phyloP scores from a whole-genome alignment of 768 basidiomycete species.

The Boletus fagicola region DNA sequence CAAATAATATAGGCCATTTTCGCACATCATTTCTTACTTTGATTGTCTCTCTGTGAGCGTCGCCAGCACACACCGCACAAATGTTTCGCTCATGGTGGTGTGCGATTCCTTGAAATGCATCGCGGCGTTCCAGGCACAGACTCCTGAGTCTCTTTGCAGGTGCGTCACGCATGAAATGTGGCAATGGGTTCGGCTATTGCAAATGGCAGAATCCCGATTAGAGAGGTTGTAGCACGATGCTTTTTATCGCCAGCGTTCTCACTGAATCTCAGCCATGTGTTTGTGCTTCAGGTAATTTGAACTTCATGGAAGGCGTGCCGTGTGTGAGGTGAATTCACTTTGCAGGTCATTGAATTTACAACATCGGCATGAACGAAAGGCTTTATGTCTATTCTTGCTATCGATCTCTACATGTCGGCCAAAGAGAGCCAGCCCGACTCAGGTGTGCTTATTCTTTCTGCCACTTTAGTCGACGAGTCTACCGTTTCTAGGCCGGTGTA shows the following conservation, averaged over 20 bases:
- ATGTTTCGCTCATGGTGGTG: background rate
- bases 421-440: background rate
- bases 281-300: background rate
- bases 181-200: background rate
- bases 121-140: background rate
- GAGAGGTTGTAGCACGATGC: background rate
- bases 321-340: background rate
- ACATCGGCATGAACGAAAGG: background rate
- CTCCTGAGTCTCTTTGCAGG: background rate
- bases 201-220: background rate
- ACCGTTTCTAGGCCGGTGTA: background rate
- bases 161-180: background rate
- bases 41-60: background rate
- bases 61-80: background rate
- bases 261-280: background rate
- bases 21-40: background rate
- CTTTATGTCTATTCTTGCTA: background rate
- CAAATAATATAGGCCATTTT: background rate
- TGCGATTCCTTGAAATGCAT: background rate
- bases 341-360: background rate
- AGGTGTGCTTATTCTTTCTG: background rate
- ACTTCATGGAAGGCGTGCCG: background rate
- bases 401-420: background rate
- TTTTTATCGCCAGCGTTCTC: background rate
- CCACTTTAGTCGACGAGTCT: background rate